Base-by-base conservation (phyloP, 2,329 filamentous ascomycete species). In the Sordariomycetes sp. region DNA sequence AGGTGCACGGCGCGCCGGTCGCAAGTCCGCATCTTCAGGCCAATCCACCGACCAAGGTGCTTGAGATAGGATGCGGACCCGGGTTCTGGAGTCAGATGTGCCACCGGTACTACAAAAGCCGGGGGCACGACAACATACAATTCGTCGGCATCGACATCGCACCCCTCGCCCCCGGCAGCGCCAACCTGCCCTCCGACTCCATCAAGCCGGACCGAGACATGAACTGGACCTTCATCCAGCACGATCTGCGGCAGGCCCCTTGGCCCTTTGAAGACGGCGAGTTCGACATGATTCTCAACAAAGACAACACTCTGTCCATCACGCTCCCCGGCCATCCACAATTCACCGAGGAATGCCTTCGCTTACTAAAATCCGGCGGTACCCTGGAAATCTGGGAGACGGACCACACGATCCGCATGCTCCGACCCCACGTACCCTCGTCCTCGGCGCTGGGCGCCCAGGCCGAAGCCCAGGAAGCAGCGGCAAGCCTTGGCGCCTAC, bases 41-140 rank as follows among this genome's bases (percentile, higher is more conserved):
- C 42, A 75, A 75, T 30, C 79, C 84, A 15, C 88, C 88, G 0
- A 71, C 70, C 47, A 79, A 78, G 43, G 81, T 96, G 19, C 68
- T 96, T 17, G 90, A 96, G 51, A 61, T 95, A 21, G 87, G 80
- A 20, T 96, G 90, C 55, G 88, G 88, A 14, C 82, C 82, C 15
- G 90, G 78, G 17, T 84, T 93, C 52, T 95, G 88, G 88, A 88
- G 84, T 46, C 81, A 84, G 58, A 79, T 86, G 65, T 93, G 86
- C 54, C 82, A 94, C 55, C 76, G 85, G 23, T 82, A 85, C 57
- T 86, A 88, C 51, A 68, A 72, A 37, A 70, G 75, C 32, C 67
- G 73, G 36, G 86, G 86, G 11, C 71, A 82, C 49, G 61, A 68
- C 5, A 70, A 78, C 39, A 79, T 93, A 16, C 74, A 76, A 5